Percentiles rank a stretch among this genome's conserved stretches.
phyloP scores from a whole-genome alignment of 257 asterid species.

The Solanum chilense region DNA sequence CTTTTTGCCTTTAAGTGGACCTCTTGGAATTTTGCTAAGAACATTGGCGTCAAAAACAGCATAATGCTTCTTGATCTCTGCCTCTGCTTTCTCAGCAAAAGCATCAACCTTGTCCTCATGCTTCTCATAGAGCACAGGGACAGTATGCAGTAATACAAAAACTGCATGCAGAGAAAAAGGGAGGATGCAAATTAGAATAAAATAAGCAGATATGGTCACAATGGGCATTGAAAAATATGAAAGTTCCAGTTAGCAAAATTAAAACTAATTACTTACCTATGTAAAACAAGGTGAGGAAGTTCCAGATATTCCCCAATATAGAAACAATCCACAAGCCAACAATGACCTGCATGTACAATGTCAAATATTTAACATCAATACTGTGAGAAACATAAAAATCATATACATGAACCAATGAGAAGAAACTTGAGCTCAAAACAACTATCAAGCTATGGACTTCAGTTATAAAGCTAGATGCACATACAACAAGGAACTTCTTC shows the following conservation, averaged over 20 bases:
- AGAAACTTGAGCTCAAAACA: neutral
- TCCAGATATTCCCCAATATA: conserved; percentile 51
- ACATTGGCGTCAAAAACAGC: conserved; percentile 50
- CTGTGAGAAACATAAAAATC: neutral
- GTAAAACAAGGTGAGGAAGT: conserved; percentile 68
- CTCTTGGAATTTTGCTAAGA: conserved; percentile 67
- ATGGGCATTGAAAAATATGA: neutral
- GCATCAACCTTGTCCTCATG: conserved; percentile 75
- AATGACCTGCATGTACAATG: conserved; percentile 34
- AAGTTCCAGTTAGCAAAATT: neutral
- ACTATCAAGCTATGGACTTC: neutral
- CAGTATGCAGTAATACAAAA: conserved; percentile 55
- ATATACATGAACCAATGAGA: conserved; percentile 1
- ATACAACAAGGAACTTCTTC: conserved; percentile 65
- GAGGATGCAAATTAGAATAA: neutral
- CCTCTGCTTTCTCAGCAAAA: conserved; percentile 81
- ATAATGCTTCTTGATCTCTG: conserved; percentile 71
- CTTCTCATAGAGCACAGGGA: conserved; percentile 69
- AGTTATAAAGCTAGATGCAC: conserved; percentile 5
- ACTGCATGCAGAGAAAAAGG: conserved; percentile 17
- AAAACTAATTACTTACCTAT: conserved; percentile 26
- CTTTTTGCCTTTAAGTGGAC: conserved; percentile 49
- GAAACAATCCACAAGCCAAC: conserved; percentile 69
- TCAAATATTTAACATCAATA: neutral
- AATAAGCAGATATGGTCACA: neutral